phyloP scores from a whole-genome alignment of 257 asterid genomes.

The Ilex asprella region DNA sequence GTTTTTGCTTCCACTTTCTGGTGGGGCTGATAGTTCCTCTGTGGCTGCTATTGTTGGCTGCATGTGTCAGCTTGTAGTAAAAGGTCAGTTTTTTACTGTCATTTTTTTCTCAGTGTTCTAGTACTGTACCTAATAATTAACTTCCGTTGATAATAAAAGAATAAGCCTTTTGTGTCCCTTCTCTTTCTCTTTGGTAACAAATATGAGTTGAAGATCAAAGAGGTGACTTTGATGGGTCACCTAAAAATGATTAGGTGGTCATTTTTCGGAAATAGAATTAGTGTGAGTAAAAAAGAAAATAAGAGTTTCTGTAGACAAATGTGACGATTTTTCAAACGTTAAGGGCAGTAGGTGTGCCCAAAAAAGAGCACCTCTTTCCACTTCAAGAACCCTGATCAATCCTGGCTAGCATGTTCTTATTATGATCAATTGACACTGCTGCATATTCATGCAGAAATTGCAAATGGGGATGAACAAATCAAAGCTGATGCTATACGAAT shows the following conservation, averaged over 20 bases:
- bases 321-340: no score
- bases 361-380: neutral
- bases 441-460: slow-evolving; percentile 48
- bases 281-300: no score
- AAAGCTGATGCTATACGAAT: slow-evolving; percentile 85
- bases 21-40: slow-evolving; percentile 95
- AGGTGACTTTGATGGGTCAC: no score
- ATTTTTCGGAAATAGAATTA: no score
- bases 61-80: slow-evolving; percentile 92
- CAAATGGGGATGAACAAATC: slow-evolving; percentile 75
- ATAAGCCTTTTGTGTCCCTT: no score
- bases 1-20: slow-evolving; percentile 94
- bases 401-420: slow-evolving; percentile 1
- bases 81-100: slow-evolving; percentile 42
- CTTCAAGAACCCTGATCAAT: neutral
- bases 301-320: no score
- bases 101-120: slow-evolving; percentile 8
- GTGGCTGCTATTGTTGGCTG: slow-evolving; percentile 97
- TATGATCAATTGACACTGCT: slow-evolving; percentile 9
- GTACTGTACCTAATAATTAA: neutral
- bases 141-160: neutral
- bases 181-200: no score
- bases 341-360: no score
- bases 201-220: no score
- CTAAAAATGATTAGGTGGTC: no score